Evolutionary conservation across 176 grass and related monocot genomes (phyloP), one percentile per base, ranked within the genome.

Genomic region (Musa schizocarpa): DNA sequence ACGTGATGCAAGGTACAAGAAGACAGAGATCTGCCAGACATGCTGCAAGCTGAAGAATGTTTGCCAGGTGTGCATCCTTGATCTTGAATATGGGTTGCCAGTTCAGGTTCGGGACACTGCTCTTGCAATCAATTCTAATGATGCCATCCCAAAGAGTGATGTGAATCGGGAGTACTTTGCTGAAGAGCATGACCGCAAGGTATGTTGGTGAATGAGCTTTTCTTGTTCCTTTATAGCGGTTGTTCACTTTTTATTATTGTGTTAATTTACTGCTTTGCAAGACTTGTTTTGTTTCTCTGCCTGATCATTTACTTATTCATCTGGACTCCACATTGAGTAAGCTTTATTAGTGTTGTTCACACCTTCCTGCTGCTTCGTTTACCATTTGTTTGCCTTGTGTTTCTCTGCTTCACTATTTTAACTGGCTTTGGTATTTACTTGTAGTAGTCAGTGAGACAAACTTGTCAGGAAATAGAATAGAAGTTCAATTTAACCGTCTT

Each of bases 101-200:
- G 90, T 99, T 80, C 95, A 99, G 73, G 95, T 99, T 57, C 82
- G 90, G 17, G 95, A 99, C 73, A 99, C 90, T 25, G 86, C 95
- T 3, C 86, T 99, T 0, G 52, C 95, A 10, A 82, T 99, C 80
- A 94, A 89, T 83, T 92, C 90, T 1, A 92, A 92, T 49, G 90
- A 91, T 81, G 88, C 95, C 23, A 99, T 99, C 74, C 95, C 95
- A 55, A 91, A 86, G 84, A 99, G 95, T 54, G 90, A 99, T 78
- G 90, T 99, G 19, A 99, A 99, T 62, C 79, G 95, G 0, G 95
- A 99, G 70, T 99, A 89, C 78, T 99, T 99, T 75, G 95, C 90
- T 11, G 95, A 99, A 86, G 95, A 99, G 62, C 95, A 99, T 77
- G 95, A 99, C 73, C 91, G 95, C 23, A 89, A 75, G 95, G 94